These are phyloP conservation scores for Anisodus tanguticus DNA, from an alignment of 257 asterid genomes.

Conservation along the genomic window DNA sequence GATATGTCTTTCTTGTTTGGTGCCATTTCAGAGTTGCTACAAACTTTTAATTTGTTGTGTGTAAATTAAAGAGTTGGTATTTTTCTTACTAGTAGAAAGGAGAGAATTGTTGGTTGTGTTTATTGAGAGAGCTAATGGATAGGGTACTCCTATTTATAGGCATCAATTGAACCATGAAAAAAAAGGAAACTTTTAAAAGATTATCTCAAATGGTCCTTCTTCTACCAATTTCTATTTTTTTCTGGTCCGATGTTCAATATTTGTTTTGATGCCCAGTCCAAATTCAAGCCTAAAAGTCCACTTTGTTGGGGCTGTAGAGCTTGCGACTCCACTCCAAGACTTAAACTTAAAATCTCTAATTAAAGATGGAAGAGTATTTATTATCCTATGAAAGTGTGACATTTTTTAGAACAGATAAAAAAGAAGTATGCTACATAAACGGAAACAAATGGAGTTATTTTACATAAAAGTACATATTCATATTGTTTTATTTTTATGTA, in stretches of 20 bases:
- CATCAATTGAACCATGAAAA: not conserved
- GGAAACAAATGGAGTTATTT: no score
- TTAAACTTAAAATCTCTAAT: not conserved
- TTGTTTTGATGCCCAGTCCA: rapidly evolving
- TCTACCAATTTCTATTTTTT: not conserved
- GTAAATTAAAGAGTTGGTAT: not conserved
- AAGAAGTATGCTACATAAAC: not conserved
- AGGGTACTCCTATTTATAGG: not conserved
- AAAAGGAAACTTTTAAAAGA: not conserved
- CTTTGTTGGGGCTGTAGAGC: not conserved
- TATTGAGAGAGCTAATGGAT: not conserved
- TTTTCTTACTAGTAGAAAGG: not conserved
- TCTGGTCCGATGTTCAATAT: not conserved
- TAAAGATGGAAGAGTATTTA: not conserved
- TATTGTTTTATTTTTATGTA: not conserved
- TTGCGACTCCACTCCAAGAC: rapidly evolving
- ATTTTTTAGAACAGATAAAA: not conserved
- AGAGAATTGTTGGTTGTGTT: constrained; percentile 21
- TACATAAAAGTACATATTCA: not conserved
- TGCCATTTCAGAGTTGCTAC: not conserved
- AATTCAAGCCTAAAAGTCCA: rapidly evolving
- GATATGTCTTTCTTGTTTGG: constrained; percentile 23
- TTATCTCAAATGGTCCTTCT: not conserved
- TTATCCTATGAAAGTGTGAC: not conserved
- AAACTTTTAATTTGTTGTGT: not conserved